These are phyloP conservation scores for Achlya hypogyna DNA, from an alignment of 352 stramenopile genomes.

Conservation along the genomic window DNA sequence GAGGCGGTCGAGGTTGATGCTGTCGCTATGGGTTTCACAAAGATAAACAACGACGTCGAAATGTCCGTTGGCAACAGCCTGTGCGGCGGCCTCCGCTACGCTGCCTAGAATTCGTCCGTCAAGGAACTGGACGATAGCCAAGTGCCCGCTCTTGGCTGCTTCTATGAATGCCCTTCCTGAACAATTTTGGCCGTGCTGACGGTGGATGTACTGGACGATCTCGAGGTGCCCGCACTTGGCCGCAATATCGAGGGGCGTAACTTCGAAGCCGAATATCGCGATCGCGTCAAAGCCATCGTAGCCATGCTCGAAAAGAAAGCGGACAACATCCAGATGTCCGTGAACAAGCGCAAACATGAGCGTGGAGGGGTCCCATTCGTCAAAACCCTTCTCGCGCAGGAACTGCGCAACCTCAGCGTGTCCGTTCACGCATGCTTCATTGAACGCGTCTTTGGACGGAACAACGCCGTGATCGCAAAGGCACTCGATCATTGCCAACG, in stretches of 20 bases:
- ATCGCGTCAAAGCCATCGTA: not conserved
- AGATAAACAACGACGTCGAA: not conserved
- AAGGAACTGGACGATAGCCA: not conserved
- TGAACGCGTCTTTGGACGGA: not conserved
- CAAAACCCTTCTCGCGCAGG: not conserved
- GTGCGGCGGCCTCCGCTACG: not conserved
- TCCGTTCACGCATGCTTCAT: not conserved
- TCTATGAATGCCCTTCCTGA: not conserved
- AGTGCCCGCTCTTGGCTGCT: not conserved
- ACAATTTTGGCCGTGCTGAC: not conserved
- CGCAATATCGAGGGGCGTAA: not conserved
- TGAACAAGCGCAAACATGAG: conserved; percentile 3
- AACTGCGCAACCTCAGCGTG: not conserved
- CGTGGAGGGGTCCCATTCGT: not conserved
- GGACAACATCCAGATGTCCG: not conserved
- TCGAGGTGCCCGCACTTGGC: conserved; percentile 18
- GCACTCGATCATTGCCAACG: not conserved
- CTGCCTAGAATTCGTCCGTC: not conserved
- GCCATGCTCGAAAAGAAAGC: not conserved
- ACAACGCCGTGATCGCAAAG: not conserved
- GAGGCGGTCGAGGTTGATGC: too few relatives aligned
- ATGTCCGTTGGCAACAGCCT: not conserved
- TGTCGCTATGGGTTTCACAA: too few relatives aligned
- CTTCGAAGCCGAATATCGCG: not conserved
- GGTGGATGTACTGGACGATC: not conserved